Evolutionary conservation across 805 yeast species (phyloP).

Genomic region (Pichia ethanolica): DNA sequence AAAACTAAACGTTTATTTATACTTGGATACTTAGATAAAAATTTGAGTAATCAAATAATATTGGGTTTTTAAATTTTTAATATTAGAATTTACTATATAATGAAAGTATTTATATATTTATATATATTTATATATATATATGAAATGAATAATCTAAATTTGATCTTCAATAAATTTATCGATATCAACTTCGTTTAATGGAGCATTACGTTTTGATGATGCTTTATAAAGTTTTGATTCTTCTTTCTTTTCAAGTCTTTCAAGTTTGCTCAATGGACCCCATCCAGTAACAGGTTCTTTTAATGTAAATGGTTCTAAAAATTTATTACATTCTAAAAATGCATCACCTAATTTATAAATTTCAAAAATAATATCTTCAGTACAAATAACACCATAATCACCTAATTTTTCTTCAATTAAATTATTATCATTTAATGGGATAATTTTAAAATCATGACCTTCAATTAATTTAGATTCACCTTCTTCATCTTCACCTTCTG

Average conservation of each 20-base stretch:
- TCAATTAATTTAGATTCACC: constrained; percentile 12
- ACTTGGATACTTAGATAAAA: too few relatives aligned
- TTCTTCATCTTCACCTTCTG: constrained; percentile 15
- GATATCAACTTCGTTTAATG: constrained; percentile 64
- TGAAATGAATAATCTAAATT: constrained; percentile 18
- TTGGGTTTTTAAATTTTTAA: too few relatives aligned
- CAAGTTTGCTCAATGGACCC: constrained; percentile 65
- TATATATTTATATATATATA: too few relatives aligned
- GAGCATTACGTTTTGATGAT: constrained; percentile 57
- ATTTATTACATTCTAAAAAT: constrained; percentile 52
- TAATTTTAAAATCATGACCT: constrained; percentile 20
- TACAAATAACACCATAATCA: constrained; percentile 65
- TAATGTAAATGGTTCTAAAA: constrained; percentile 64
- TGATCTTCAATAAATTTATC: constrained; percentile 61
- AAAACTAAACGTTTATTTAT: too few relatives aligned
- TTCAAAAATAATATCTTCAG: constrained; percentile 75
- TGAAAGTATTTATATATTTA: too few relatives aligned
- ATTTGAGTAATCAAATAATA: too few relatives aligned
- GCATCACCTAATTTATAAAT: constrained; percentile 54
- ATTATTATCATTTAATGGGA: constrained; percentile 64
- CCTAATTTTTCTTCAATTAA: constrained; percentile 66
- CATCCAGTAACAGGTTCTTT: constrained; percentile 67
- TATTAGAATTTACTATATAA: too few relatives aligned
- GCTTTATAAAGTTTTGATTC: constrained; percentile 39
- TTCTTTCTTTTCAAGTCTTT: constrained; percentile 50